Base-by-base conservation (phyloP, 2,329 filamentous ascomycete species). In the Emergomyces pasteurianus region DNA sequence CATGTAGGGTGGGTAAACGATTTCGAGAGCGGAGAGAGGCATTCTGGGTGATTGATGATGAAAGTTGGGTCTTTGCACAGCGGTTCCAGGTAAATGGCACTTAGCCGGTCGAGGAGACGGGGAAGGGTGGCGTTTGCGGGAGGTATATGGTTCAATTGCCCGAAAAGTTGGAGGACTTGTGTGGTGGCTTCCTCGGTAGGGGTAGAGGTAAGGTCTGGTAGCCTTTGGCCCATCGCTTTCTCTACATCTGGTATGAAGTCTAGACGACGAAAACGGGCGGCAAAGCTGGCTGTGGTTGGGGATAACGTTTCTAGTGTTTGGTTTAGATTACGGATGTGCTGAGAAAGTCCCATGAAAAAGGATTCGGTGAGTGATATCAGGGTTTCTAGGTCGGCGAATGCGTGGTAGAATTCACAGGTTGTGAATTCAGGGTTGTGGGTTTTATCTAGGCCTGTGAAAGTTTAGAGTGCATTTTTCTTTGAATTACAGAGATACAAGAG, bases 371-470 rank as follows among this genome's bases (percentile, higher is more conserved):
- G 83, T 23, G 74, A 71, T 69, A 95, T 91, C 58, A 97, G 78
- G 49, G 89, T 83, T 42, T 85, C 78, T 0, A 96, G 81, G 65
- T 87, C 88, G 63, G 87, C 85, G 69, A 92, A 95, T 2, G 92
- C 87, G 63, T 88, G 86, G 75, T 99, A 99, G 76, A 96, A 97
- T 75, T 99, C 94, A 78, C 92, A 97, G 63, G 90, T 97, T 52
- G 89, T 94, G 75, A 97, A 99, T 71, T 99, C 94, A 0, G 94
- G 92, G 70, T 99, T 99, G 72, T 99, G 94, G 0, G 90, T 96
- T 36, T 83, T 83, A 72, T 96, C 92, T 42, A 96, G 74, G 1
- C 82, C 81, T 79, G 43, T 40, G 50, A 12, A 50, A 52, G 28
- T n/a, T 34, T 31, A n/a, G 8, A 31, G 14, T 12, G 14, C 26